Evolutionary conservation across 2,329 filamentous ascomycete species (phyloP).

Genomic region (Dactylellina parvicollis): DNA sequence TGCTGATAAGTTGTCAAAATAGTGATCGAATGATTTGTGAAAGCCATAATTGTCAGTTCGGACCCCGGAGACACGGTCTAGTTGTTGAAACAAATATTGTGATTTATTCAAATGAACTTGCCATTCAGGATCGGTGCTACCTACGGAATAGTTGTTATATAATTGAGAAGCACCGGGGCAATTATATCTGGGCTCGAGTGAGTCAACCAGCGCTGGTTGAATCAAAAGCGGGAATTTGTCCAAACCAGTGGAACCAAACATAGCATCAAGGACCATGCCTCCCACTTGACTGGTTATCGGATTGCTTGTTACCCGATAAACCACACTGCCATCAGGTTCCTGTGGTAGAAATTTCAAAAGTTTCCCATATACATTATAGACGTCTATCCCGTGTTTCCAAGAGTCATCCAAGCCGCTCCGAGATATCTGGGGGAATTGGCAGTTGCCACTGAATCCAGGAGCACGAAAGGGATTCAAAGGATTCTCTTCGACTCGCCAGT

Average conservation of each 20-base stretch:
- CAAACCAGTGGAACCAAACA: conserved; percentile 67
- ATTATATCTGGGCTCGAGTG: conserved; percentile 76
- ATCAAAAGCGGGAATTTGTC: conserved; percentile 64
- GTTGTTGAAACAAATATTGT: conserved; percentile 66
- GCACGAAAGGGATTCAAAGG: conserved; percentile 74
- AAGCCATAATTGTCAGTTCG: conserved; percentile 68
- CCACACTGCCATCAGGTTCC: conserved; percentile 64
- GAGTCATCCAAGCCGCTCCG: conserved; percentile 76
- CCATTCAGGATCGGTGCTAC: conserved; percentile 68
- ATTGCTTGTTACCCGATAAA: conserved; percentile 81
- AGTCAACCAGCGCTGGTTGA: conserved; percentile 71
- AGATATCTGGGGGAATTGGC: conserved; percentile 84
- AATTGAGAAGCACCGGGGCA: conserved; percentile 67
- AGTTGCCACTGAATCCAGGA: conserved; percentile 75
- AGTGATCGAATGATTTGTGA: conserved; percentile 79
- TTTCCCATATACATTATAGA: conserved; percentile 79
- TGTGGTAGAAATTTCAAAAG: conserved; percentile 74
- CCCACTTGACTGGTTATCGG: conserved; percentile 83
- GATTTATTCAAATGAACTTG: conserved; percentile 71
- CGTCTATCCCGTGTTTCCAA: conserved; percentile 78
- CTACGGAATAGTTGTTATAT: conserved; percentile 63
- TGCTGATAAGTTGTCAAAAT: conserved; percentile 84
- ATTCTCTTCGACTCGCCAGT: conserved; percentile 73
- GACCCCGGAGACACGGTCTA: conserved; percentile 77
- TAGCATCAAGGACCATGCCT: conserved; percentile 76